These are phyloP conservation scores for Calonectria crousiana DNA, from an alignment of 2,329 filamentous ascomycete species.

Conservation along the genomic window DNA sequence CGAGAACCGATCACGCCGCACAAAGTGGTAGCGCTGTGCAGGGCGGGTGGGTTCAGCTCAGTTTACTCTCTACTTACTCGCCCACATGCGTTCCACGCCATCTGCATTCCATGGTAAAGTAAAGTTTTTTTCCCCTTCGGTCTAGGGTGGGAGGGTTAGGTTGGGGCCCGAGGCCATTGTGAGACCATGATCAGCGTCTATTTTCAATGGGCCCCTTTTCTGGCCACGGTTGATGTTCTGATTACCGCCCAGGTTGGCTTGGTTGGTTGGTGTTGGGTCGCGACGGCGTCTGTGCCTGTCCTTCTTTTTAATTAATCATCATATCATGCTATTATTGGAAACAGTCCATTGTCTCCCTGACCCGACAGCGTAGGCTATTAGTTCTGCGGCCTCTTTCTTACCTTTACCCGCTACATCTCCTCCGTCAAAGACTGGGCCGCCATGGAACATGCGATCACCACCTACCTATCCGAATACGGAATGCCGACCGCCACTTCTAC, in stretches of 20 bases:
- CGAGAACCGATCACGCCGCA: background rate
- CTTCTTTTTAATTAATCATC: conserved; percentile 12
- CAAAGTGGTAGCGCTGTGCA: background rate
- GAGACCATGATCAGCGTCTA: background rate
- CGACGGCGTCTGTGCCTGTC: background rate
- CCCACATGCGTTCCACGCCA: background rate
- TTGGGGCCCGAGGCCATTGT: background rate
- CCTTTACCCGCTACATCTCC: background rate
- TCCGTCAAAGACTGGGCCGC: background rate
- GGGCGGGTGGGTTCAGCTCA: background rate
- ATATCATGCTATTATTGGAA: conserved; percentile 32
- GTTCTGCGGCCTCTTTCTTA: background rate
- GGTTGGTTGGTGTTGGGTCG: background rate
- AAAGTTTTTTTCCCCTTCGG: background rate
- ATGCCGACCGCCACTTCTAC: background rate
- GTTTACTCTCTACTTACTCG: background rate
- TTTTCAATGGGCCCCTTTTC: conserved; percentile 1
- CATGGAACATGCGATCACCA: background rate
- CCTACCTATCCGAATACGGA: background rate
- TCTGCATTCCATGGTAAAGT: background rate
- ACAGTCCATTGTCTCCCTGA: background rate
- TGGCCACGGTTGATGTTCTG: background rate
- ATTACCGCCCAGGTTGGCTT: background rate
- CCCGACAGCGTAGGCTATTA: background rate
- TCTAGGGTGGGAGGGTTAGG: background rate